Evolutionary conservation across 805 yeast genomes (phyloP).

Genomic region (Yamadazyma nakazawae): DNA sequence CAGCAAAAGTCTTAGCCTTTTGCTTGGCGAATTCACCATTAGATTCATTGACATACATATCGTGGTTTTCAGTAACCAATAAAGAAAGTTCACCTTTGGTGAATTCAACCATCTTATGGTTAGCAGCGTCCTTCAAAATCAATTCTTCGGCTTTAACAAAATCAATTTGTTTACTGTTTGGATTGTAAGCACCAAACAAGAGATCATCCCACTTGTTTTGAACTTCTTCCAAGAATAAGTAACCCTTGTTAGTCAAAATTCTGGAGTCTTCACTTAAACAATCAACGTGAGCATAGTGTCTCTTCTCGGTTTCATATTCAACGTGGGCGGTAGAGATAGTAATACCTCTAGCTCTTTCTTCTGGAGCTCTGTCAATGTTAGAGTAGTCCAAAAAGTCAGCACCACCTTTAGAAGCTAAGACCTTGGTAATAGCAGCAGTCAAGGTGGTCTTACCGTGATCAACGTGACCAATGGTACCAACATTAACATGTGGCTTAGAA

Average conservation of each 20-base stretch:
- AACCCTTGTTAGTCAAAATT: constrained; percentile 47
- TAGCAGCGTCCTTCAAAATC: constrained; percentile 5
- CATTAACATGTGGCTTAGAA: constrained; percentile 92
- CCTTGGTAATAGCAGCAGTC: constrained; percentile 98
- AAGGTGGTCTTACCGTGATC: constrained; percentile 98
- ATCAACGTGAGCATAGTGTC: constrained; percentile 95
- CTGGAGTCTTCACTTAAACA: constrained; percentile 34
- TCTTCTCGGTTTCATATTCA: constrained; percentile 90
- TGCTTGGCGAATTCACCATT: background rate
- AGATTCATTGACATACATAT: constrained; percentile 3
- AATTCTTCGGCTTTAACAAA: constrained; percentile 3
- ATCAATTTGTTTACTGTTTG: background rate
- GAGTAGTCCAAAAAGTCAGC: constrained; percentile 92
- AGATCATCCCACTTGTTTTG: constrained; percentile 3
- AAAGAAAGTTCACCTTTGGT: background rate
- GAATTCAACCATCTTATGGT: constrained; percentile 8
- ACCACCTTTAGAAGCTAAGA: constrained; percentile 81
- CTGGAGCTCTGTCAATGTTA: constrained; percentile 95
- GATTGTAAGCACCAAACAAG: background rate
- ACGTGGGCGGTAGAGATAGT: constrained; percentile 98
- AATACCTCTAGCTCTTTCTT: constrained; percentile 99
- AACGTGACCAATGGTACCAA: constrained; percentile 98
- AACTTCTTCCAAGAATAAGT: constrained; percentile 1
- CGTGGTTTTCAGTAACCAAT: constrained; percentile 6
- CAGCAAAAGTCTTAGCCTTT: constrained; percentile 1